These are phyloP conservation scores for Naganishia sp. DNA, from an alignment of 1,284 basidiomycete species.

Conservation along the genomic window DNA sequence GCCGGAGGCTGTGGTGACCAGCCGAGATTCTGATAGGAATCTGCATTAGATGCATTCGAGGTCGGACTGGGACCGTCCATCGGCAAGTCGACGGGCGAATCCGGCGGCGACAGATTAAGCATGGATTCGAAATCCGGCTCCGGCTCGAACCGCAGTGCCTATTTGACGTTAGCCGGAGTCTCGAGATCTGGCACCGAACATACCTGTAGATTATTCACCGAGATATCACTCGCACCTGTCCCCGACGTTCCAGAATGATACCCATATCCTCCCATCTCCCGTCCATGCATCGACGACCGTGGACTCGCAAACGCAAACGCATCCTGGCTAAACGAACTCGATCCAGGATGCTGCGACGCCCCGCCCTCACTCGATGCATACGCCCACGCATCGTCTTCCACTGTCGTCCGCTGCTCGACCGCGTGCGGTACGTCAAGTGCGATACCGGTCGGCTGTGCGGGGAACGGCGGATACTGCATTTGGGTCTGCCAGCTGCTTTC, in stretches of 20 bases:
- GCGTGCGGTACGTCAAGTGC: conserved; percentile 9
- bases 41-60: conserved; percentile 35
- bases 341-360: conserved; percentile 2
- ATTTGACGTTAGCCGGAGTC: background rate
- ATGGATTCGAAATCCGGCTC: conserved; percentile 35
- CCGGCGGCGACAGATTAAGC: conserved; percentile 32
- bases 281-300: conserved; percentile 21
- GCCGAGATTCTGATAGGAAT: conserved; percentile 24
- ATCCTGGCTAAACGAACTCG: conserved; percentile 21
- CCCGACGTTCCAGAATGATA: conserved; percentile 14
- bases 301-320: conserved; percentile 18
- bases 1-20: conserved; percentile 23
- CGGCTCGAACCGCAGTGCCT: conserved; percentile 25
- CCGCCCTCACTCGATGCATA: conserved; percentile 26
- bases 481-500: conserved; percentile 31
- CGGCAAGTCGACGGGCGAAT: conserved; percentile 20
- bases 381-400: conserved; percentile 13
- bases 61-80: conserved; percentile 32
- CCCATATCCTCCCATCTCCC: background rate
- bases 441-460: conserved; percentile 21
- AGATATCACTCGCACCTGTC: conserved; percentile 20
- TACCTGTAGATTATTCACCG: conserved; percentile 17
- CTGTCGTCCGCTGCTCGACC: background rate
- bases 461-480: conserved; percentile 24
- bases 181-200: background rate